These are phyloP conservation scores for Phytophthora pluvialis DNA, from an alignment of 352 stramenopile genomes.

Conservation along the genomic window DNA sequence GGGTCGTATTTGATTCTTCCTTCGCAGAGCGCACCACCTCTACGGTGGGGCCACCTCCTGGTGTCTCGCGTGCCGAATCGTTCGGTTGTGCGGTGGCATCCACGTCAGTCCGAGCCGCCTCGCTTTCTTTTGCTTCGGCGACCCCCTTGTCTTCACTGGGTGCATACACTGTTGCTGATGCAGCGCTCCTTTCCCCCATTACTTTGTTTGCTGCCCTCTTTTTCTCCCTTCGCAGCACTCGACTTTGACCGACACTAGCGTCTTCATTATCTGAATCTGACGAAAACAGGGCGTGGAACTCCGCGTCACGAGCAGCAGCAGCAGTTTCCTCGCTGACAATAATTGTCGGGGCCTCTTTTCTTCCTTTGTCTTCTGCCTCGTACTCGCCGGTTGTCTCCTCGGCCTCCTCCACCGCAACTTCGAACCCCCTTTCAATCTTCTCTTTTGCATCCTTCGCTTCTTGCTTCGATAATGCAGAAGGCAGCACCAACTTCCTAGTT, in stretches of 20 bases:
- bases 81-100: conserved; percentile 10
- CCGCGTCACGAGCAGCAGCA: conserved; percentile 24
- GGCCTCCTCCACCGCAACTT: conserved; percentile 16
- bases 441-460: conserved; percentile 40
- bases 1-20: not conserved
- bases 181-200: not conserved
- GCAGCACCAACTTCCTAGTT: conserved; percentile 31
- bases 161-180: not conserved
- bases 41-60: not conserved
- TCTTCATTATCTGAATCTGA: conserved; percentile 37
- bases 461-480: conserved; percentile 46
- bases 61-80: not conserved
- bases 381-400: conserved; percentile 1
- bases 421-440: conserved; percentile 48
- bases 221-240: conserved; percentile 12
- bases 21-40: not conserved
- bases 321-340: conserved; percentile 12
- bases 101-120: conserved; percentile 4
- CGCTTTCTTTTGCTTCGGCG: not conserved
- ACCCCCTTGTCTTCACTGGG: not conserved
- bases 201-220: conserved; percentile 16
- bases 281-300: conserved; percentile 33
- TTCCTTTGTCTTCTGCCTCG: conserved; percentile 3
- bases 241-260: not conserved
- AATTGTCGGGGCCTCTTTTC: not conserved